Percentiles rank a stretch among this genome's conserved stretches.
Evolutionary conservation across 148 eudicot species (phyloP).

Genomic region (Cornus kousa): DNA sequence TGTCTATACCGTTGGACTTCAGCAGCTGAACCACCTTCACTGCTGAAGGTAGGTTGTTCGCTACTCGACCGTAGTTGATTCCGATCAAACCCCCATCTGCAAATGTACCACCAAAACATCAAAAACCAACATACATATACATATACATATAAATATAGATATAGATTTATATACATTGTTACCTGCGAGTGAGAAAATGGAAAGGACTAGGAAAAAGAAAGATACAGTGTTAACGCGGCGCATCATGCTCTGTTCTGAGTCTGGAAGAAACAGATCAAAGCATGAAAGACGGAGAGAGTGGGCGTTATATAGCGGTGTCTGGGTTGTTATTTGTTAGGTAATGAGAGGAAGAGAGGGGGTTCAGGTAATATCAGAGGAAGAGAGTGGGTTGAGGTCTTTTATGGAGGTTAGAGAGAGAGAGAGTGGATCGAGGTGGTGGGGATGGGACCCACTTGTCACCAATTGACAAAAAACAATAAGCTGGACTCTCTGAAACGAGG

Average conservation of each 20-base stretch:
- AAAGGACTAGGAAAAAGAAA: constrained; percentile 16
- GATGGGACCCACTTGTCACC: constrained; percentile 14
- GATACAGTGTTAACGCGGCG: background rate
- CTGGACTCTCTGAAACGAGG: background rate
- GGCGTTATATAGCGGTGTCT: no score
- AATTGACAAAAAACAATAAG: background rate
- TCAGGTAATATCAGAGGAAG: background rate
- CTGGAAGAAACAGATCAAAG: constrained; percentile 9
- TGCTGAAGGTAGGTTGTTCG: constrained; percentile 84
- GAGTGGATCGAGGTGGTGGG: constrained; percentile 9
- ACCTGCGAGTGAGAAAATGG: constrained; percentile 31
- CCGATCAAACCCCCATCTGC: constrained; percentile 71
- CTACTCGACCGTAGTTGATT: constrained; percentile 85
- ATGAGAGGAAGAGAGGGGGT: background rate
- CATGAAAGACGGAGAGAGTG: background rate
- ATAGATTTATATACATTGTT: background rate
- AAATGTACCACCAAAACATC: constrained; percentile 5
- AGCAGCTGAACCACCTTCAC: constrained; percentile 53
- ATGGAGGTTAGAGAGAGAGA: constrained; percentile 11
- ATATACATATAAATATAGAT: no score
- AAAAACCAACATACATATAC: background rate
- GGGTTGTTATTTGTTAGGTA: no score
- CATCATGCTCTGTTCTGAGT: constrained; percentile 11
- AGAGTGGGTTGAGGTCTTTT: constrained; percentile 5
- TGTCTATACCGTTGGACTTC: constrained; percentile 50